phyloP scores from a whole-genome alignment of 441 rosid genomes.

The Gossypium schwendimanii region DNA sequence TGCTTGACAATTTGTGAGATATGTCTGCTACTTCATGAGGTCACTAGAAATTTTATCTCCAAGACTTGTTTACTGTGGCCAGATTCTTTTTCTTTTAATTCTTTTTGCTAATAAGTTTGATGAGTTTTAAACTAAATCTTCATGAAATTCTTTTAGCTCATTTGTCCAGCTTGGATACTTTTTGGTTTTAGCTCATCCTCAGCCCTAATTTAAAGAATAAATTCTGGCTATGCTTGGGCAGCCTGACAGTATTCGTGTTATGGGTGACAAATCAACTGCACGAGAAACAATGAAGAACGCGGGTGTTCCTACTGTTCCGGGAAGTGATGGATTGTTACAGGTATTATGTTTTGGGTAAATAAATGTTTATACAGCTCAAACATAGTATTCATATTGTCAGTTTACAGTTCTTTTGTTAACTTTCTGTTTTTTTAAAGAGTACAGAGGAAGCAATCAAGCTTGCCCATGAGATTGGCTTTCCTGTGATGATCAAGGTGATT shows the following conservation, averaged over 20 bases:
- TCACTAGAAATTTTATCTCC: background rate
- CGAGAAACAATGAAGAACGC: slow-evolving; percentile 97
- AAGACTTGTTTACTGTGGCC: background rate
- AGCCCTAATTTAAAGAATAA: background rate
- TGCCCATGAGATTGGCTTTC: slow-evolving; percentile 77
- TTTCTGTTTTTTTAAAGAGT: slow-evolving; percentile 40
- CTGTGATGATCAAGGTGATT: slow-evolving; percentile 92
- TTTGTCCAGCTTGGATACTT: slow-evolving; percentile 2
- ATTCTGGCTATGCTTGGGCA: slow-evolving; percentile 25
- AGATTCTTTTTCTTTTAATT: background rate
- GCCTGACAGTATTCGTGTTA: slow-evolving; percentile 92
- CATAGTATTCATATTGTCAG: background rate
- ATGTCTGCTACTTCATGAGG: background rate
- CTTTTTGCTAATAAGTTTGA: background rate
- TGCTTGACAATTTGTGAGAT: background rate
- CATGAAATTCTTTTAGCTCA: background rate
- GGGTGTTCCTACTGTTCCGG: slow-evolving; percentile 95
- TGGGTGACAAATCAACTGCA: slow-evolving; percentile 99
- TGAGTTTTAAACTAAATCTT: background rate
- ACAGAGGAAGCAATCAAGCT: slow-evolving; percentile 84
- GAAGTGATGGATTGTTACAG: slow-evolving; percentile 89
- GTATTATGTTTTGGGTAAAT: slow-evolving; percentile 26
- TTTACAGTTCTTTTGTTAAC: slow-evolving; percentile 1
- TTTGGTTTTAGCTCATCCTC: background rate
- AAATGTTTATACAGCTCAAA: slow-evolving; percentile 11